Evolutionary conservation across 768 basidiomycete species (phyloP).

Genomic region (Collybia nuda): DNA sequence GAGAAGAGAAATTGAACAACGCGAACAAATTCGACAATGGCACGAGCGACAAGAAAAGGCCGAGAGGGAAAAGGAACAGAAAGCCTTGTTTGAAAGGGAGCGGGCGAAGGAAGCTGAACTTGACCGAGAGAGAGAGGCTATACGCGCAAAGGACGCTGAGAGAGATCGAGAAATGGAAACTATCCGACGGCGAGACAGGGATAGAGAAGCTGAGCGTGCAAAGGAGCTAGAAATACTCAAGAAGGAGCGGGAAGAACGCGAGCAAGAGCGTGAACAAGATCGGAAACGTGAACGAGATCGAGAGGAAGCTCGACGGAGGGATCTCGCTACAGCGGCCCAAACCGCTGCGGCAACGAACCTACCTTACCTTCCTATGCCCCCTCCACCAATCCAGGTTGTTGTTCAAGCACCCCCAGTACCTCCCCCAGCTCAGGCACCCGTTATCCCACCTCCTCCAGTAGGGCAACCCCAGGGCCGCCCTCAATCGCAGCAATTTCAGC

Average conservation of each 20-base stretch:
- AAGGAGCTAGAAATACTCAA: conserved; percentile 8
- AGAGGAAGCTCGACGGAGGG: background rate
- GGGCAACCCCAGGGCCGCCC: background rate
- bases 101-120: conserved; percentile 3
- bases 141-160: conserved; percentile 19
- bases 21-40: conserved; percentile 7
- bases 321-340: background rate
- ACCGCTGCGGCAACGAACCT: background rate
- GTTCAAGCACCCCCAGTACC: background rate
- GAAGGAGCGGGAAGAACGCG: conserved; percentile 5
- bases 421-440: too few species aligned
- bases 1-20: conserved; percentile 8
- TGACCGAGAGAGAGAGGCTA: conserved; percentile 9
- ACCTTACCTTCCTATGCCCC: conserved; percentile 15
- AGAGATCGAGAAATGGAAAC: conserved; percentile 12
- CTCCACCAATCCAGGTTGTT: conserved; percentile 5
- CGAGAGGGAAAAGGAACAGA: conserved; percentile 15
- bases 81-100: conserved; percentile 1
- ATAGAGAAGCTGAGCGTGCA: conserved; percentile 17
- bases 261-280: conserved; percentile 2
- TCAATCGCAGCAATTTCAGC: conserved; percentile 16
- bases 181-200: conserved; percentile 8
- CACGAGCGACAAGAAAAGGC: conserved; percentile 7
- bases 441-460: background rate
- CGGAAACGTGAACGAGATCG: conserved; percentile 2